Evolutionary conservation across 2,329 filamentous ascomycete species (phyloP), one percentile per base, ranked within the genome.

Genomic region (Intubia oerlemansii): DNA sequence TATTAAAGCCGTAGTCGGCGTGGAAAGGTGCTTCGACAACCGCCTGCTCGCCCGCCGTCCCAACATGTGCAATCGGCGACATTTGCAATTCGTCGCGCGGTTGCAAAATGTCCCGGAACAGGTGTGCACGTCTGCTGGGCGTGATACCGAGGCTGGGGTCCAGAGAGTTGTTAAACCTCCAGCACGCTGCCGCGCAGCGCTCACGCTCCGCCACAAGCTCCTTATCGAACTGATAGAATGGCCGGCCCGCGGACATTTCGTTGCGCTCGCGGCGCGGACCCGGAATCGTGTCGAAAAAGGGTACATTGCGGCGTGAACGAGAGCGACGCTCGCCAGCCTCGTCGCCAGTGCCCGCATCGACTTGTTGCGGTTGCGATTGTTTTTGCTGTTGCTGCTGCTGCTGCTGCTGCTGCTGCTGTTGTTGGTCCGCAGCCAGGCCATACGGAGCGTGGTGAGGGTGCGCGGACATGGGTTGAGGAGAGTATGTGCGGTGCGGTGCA

Each of bases 1-100:
- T 76, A 47, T 98, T 95, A 53, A 92, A 95, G 1, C 88, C 88
- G 43, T 93, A 93, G 43, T 93, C 82, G 46, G 85, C 93, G 26
- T 63, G 72, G 48, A 98, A 95, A 0, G 85, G 85, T 3, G 78
- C 70, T 42, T 92, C 81, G 16, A 98, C 76, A 24, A 73, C 59
- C 5, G 79, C 74, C 31, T 74, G 68, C 11, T 71, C 64, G n/a
- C 80, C 80, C 5, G 88, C 64, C 15, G 58, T 64, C 32, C 66
- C 78, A 31, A 55, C 44, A 39, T 63, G 59, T 23, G 57, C 59
- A 30, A 63, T 47, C 8, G 61, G 51, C n/a, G 68, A 63, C 22
- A 67, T 49, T 33, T 62, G 56, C 28, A 67, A 49, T 23, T 58
- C 47, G 28, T 68, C 61, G 24, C 57, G 55, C 24, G 75, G 72